Percentiles rank a stretch among this genome's conserved stretches.
phyloP scores from a whole-genome alignment of 345 rosid species.

The Pistacia vera region DNA sequence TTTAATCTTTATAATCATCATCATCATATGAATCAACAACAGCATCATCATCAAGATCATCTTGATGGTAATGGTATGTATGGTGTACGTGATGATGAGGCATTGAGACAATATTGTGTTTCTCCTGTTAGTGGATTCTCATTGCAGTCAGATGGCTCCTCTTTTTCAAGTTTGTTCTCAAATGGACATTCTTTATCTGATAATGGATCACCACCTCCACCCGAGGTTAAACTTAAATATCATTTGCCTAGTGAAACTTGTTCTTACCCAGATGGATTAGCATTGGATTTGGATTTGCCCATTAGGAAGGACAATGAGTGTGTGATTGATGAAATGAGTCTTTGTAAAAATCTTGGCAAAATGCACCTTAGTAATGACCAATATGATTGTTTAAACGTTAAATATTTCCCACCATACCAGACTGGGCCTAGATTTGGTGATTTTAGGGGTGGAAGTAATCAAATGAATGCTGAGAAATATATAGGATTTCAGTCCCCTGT shows the following conservation, averaged over 20 bases:
- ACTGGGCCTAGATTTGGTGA: constrained; percentile 8
- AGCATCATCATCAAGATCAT: neutral
- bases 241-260: neutral
- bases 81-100: constrained; percentile 23
- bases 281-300: constrained; percentile 19
- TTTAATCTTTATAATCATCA: constrained; percentile 16
- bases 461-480: constrained; percentile 13
- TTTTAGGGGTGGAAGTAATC: neutral
- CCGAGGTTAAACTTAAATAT: constrained; percentile 24
- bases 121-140: constrained; percentile 39
- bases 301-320: constrained; percentile 11
- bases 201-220: constrained; percentile 36
- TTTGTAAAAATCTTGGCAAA: constrained; percentile 23
- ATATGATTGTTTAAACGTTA: neutral
- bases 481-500: constrained; percentile 14
- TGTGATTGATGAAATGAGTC: constrained; percentile 27
- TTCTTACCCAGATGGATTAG: constrained; percentile 16
- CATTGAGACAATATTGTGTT: constrained; percentile 20
- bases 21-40: neutral
- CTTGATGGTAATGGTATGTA: constrained; percentile 10
- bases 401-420: constrained; percentile 9
- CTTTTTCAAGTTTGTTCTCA: constrained; percentile 40
- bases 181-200: constrained; percentile 41
- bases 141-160: constrained; percentile 37
- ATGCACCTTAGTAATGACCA: constrained; percentile 19